Evolutionary conservation across 179 eudicot species (phyloP).

Genomic region (Beta corolliflora): DNA sequence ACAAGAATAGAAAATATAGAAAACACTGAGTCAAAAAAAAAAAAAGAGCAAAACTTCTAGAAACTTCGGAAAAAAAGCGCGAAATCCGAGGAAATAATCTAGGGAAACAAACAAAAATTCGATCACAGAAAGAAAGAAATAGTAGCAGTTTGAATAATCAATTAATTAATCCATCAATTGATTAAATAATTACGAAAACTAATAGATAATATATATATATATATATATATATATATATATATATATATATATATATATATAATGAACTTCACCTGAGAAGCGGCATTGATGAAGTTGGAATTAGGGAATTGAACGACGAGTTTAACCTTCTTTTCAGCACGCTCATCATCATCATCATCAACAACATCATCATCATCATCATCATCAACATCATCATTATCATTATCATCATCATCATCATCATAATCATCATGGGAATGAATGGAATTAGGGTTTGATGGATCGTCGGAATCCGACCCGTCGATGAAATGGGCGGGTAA

Average conservation of each 20-base stretch:
- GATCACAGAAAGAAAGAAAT: not conserved
- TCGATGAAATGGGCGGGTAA: slow-evolving; percentile 30
- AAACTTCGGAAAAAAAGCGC: slow-evolving; percentile 44
- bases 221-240: too few species aligned
- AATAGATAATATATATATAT: too few species aligned
- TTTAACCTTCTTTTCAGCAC: slow-evolving; percentile 68
- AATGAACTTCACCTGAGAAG: slow-evolving; percentile 5
- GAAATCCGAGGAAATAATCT: slow-evolving; percentile 41
- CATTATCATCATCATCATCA: not conserved
- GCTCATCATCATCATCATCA: slow-evolving; percentile 38
- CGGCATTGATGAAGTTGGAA: slow-evolving; percentile 16
- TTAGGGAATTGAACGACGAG: slow-evolving; percentile 40
- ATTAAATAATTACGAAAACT: slow-evolving; percentile 16
- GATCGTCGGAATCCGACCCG: slow-evolving; percentile 35
- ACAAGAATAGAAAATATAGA: slow-evolving; percentile 28
- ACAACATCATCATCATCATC: not conserved
- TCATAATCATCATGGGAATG: not conserved
- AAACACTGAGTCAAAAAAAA: not conserved
- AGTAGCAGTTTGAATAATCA: slow-evolving; percentile 16
- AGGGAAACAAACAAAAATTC: slow-evolving; percentile 5
- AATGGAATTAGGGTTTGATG: not conserved
- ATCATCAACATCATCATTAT: not conserved
- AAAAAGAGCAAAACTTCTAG: slow-evolving; percentile 17
- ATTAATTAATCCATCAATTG: not conserved
- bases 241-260: not conserved